These are phyloP conservation scores for Kuraishia piskuri DNA, from an alignment of 805 yeast species.

Conservation along the genomic window DNA sequence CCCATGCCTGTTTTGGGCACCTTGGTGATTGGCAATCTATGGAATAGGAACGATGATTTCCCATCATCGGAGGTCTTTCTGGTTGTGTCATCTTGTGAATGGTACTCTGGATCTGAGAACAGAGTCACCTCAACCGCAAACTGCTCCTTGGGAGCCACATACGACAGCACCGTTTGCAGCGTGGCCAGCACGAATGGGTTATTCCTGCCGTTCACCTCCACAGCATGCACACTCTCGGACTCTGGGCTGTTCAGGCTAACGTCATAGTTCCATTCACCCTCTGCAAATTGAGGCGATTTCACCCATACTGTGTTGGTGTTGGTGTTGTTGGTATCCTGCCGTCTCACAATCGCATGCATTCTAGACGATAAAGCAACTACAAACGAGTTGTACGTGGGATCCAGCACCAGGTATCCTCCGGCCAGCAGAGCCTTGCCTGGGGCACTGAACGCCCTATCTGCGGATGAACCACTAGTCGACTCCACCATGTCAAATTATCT, in stretches of 20 bases:
- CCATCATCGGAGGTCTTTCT: slow-evolving; percentile 26
- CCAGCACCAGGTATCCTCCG: slow-evolving; percentile 90
- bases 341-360: slow-evolving; percentile 66
- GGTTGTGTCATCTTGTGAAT: slow-evolving; percentile 53
- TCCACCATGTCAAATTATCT: background rate
- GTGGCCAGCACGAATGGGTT: slow-evolving; percentile 77
- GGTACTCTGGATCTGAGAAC: slow-evolving; percentile 84
- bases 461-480: background rate
- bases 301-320: slow-evolving; percentile 30
- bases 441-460: slow-evolving; percentile 53
- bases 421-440: slow-evolving; percentile 94
- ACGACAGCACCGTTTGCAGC: slow-evolving; percentile 45
- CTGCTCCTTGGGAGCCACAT: slow-evolving; percentile 27
- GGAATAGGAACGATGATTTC: slow-evolving; percentile 45
- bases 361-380: slow-evolving; percentile 85
- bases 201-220: slow-evolving; percentile 12
- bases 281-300: slow-evolving; percentile 67
- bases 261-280: slow-evolving; percentile 61
- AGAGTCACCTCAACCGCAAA: slow-evolving; percentile 44
- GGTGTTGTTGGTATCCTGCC: slow-evolving; percentile 3
- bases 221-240: slow-evolving; percentile 8
- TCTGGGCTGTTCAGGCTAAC: slow-evolving; percentile 8
- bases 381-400: slow-evolving; percentile 64
- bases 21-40: slow-evolving; percentile 46
- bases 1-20: slow-evolving; percentile 95